These are phyloP conservation scores for Lactarius quietus DNA, from an alignment of 768 basidiomycete species.

Conservation along the genomic window DNA sequence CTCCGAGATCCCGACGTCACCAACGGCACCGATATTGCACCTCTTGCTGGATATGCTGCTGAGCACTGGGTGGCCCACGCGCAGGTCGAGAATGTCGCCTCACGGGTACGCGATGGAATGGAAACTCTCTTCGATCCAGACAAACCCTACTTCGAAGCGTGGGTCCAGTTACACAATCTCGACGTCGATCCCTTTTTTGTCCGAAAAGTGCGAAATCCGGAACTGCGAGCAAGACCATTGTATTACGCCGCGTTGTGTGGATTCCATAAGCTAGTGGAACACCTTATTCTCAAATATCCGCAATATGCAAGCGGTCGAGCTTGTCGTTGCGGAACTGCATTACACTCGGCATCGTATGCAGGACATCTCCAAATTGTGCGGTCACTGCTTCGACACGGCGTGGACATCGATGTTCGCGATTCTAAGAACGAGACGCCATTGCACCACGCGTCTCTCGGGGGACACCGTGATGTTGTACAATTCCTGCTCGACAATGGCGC, in stretches of 20 bases:
- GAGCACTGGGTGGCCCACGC: neutral
- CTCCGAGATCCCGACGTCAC: neutral
- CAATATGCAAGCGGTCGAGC: too few species aligned
- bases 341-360: too few species aligned
- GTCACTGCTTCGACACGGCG: neutral
- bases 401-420: neutral
- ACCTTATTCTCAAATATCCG: too few species aligned
- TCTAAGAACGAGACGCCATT: neutral
- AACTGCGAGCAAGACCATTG: too few species aligned
- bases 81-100: neutral
- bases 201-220: too few species aligned
- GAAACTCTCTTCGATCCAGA: neutral
- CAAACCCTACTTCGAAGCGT: neutral
- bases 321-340: too few species aligned
- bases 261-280: too few species aligned
- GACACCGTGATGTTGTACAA: neutral
- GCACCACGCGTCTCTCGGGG: neutral
- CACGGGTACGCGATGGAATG: neutral
- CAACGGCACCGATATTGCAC: neutral
- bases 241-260: too few species aligned
- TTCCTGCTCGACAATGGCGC: neutral
- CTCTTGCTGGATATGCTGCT: neutral
- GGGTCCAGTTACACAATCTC: neutral
- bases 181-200: too few species aligned
- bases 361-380: neutral